A percentile compares a stretch with the other conserved stretches of the same genome.
phyloP scores from a whole-genome alignment of 2,329 filamentous ascomycete genomes.

The Meredithiella fracta region DNA sequence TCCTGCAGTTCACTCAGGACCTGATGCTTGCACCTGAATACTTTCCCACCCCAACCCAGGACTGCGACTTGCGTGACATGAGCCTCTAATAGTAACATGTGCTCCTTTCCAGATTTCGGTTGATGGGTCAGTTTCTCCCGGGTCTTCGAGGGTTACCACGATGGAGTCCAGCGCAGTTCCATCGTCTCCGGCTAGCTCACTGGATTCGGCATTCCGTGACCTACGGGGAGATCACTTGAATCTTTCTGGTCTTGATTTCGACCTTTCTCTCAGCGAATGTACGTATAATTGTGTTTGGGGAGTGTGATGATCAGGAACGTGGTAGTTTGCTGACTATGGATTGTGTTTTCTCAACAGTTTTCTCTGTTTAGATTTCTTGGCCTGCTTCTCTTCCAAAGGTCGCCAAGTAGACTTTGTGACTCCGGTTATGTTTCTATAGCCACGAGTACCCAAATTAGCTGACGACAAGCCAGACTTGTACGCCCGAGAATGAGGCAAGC shows the following conservation, averaged over 20 bases:
- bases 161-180: not conserved
- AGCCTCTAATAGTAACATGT: slow-evolving; percentile 1
- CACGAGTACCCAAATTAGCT: too few relatives aligned
- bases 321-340: too few relatives aligned
- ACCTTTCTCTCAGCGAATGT: not conserved
- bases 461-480: too few relatives aligned
- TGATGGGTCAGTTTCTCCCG: not conserved
- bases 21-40: not conserved
- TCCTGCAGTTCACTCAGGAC: not conserved
- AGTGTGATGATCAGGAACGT: too few relatives aligned
- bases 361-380: too few relatives aligned
- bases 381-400: too few relatives aligned
- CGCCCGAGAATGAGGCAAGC: not conserved
- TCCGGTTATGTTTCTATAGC: too few relatives aligned
- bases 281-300: not conserved
- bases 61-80: not conserved
- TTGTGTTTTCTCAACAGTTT: too few relatives aligned
- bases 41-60: not conserved
- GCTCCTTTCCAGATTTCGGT: not conserved
- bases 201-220: not conserved
- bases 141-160: not conserved
- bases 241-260: not conserved
- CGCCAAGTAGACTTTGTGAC: too few relatives aligned
- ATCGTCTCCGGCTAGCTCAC: not conserved
- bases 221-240: not conserved